Base-by-base conservation (phyloP, 2,329 filamentous ascomycete genomes). In the Tetracladium maxilliforme region DNA sequence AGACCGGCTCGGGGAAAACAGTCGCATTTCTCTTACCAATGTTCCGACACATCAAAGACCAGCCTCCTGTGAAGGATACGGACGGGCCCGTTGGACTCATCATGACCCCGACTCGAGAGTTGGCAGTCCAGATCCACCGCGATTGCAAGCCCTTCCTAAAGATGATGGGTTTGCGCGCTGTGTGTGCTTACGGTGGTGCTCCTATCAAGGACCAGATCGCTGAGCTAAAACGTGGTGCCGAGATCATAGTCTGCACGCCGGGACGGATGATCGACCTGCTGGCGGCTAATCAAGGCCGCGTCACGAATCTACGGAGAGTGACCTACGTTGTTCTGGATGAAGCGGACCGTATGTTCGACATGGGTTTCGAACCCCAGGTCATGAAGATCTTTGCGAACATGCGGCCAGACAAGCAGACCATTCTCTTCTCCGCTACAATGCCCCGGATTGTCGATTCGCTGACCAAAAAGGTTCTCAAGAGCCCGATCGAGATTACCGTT, bases 321-420 rank as follows among this genome's bases (percentile, higher is more conserved):
- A 90, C 83, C 0, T 98, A 95, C 47, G 73, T 94, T 14, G 90
- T 98, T 8, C 68, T 98, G 19, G 90, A 98, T 45, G 90, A 98
- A 54, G 90, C 90, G 23, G 90, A 98, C 51, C 78, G 90, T 33
- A 95, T 98, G 90, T 94, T 95, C 46, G 90, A 98, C 48, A 95
- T 98, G 90, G 90, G 90, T 10, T 98, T 98, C 44, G 87, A 93
- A 52, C 87, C 90, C 3, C 90, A 98, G 49, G 86, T 98, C 27
- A 90, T 90, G 71, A 94, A 92, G 51, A 90, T 98, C 30, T 74
- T 95, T 45, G 72, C 73, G 36, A 93, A 90, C 42, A 79, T 93
- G 47, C 76, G 90, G 23, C 86, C 90, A 1, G 81, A 94, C 46
- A 75, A 81, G 25, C 90, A 98, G 47, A 93, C 84, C 1, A 84